These are phyloP conservation scores for Solanum okadae DNA, from an alignment of 257 asterid genomes.

Conservation along the genomic window DNA sequence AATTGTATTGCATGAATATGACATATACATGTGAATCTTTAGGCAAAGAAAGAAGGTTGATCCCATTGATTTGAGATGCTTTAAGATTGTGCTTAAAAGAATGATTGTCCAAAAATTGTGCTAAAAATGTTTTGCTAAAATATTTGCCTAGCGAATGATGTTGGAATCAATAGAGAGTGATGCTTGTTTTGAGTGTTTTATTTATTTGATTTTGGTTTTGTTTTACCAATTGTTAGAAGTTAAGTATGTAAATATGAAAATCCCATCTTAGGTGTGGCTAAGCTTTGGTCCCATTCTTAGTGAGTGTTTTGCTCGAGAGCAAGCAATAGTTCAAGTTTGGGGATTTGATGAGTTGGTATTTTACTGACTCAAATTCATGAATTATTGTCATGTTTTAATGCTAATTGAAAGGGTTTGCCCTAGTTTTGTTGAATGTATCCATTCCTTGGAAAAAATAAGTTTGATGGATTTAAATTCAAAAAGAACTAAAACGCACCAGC, in stretches of 20 bases:
- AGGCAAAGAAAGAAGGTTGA: not conserved
- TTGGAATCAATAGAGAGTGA: not conserved
- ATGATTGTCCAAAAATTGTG: not conserved
- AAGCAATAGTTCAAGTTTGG: not conserved
- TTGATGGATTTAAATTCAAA: no score
- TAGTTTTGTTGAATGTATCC: no score
- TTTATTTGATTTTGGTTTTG: no score
- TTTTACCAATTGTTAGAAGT: not conserved
- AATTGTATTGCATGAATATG: no score
- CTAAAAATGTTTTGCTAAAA: not conserved
- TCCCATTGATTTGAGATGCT: not conserved
- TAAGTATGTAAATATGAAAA: not conserved
- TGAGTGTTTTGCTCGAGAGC: not conserved
- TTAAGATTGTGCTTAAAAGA: not conserved
- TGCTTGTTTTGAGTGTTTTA: not conserved
- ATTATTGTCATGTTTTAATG: not conserved
- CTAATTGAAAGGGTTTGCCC: not conserved
- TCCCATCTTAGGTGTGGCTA: not conserved
- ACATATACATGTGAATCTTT: not conserved
- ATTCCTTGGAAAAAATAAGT: no score
- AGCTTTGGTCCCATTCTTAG: not conserved
- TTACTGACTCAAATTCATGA: not conserved
- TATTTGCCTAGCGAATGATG: not conserved
- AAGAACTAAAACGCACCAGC: no score
- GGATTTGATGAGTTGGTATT: not conserved